Base-by-base conservation (phyloP, 306 rosid genomes). In the Hylodesmum podocarpum region DNA sequence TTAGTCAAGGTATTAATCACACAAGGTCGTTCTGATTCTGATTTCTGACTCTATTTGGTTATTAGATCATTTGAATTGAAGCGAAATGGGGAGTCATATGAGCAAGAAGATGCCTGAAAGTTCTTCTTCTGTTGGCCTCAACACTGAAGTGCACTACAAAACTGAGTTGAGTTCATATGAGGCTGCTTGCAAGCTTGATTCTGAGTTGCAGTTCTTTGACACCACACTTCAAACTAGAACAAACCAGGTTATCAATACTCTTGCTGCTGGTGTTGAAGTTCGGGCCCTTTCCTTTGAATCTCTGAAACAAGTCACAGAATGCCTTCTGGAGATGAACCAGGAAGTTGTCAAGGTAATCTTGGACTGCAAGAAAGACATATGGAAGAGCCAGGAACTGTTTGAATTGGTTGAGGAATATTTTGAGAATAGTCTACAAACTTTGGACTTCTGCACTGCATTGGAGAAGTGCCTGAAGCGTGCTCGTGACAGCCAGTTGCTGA, bases 381-480 rank as follows among this genome's bases (percentile, higher is more conserved):
- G 98, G 98, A 92, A 90, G 70, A 90, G 87, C 75, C 91, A 86
- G 12, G 98, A 94, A 19, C 51, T 92, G 81, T 94, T 92, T 49
- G 98, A 94, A 40, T 86, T 94, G 0, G 96, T 94, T 1, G 98
- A 94, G 53, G 98, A 94, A 59, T 94, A 94, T 81, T 94, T 94
- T 64, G 95, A 94, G 78, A 94, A 90, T 36, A 94, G 98, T 76
- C 87, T 94, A 62, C 90, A 90, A 72, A 90, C 97, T 22, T 47
- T 94, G 9, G 98, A 94, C 83, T 94, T 94, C 86, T 94, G 97
- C 33, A 84, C 96, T 31, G 95, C 91, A 19, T 88, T 94, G 72
- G 97, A 92, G 53, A 91, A 85, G 80, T 94, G 97, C 66, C 71
- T 94, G 15, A 94, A 89, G 76, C 78, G 90, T 19, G 93, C 95